These are phyloP conservation scores for Dunaliella salina DNA, from an alignment of 163 green algal genomes.

Conservation along the genomic window DNA sequence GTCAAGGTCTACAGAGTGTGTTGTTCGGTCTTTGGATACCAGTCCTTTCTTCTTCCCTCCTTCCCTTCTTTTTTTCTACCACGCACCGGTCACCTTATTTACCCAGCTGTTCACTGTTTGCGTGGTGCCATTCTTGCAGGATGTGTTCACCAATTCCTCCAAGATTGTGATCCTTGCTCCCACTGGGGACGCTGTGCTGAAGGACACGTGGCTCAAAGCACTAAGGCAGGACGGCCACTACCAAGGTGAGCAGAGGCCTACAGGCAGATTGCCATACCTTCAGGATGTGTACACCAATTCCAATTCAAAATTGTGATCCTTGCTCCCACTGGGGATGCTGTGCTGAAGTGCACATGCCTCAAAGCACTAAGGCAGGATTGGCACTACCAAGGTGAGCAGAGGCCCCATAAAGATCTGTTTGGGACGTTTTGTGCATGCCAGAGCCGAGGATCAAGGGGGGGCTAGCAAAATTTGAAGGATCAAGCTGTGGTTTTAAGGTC, in stretches of 20 bases:
- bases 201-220: conserved; percentile 81
- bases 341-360: conserved; percentile 82
- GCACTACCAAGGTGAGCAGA: conserved; percentile 53
- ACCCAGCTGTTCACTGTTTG: too few relatives aligned
- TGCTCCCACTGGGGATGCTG: conserved; percentile 79
- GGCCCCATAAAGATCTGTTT: too few relatives aligned
- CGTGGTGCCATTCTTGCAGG: conserved; percentile 13
- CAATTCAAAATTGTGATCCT: conserved; percentile 76
- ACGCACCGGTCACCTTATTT: too few relatives aligned
- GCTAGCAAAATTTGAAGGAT: too few relatives aligned
- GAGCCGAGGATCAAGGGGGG: too few relatives aligned
- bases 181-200: conserved; percentile 85
- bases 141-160: conserved; percentile 83
- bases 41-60: too few relatives aligned
- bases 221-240: conserved; percentile 82
- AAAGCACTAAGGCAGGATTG: conserved; percentile 84
- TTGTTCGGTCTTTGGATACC: too few relatives aligned
- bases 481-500: too few relatives aligned
- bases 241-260: conserved; percentile 35
- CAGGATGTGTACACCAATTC: conserved; percentile 84
- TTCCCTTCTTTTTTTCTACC: too few relatives aligned
- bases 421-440: too few relatives aligned
- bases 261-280: background rate
- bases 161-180: conserved; percentile 77
- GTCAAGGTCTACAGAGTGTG: too few relatives aligned